A percentile compares a stretch with the other conserved stretches of the same genome.
These are phyloP conservation scores for Colletotrichum liriopes DNA, from an alignment of 2,329 filamentous ascomycete species.

Conservation along the genomic window DNA sequence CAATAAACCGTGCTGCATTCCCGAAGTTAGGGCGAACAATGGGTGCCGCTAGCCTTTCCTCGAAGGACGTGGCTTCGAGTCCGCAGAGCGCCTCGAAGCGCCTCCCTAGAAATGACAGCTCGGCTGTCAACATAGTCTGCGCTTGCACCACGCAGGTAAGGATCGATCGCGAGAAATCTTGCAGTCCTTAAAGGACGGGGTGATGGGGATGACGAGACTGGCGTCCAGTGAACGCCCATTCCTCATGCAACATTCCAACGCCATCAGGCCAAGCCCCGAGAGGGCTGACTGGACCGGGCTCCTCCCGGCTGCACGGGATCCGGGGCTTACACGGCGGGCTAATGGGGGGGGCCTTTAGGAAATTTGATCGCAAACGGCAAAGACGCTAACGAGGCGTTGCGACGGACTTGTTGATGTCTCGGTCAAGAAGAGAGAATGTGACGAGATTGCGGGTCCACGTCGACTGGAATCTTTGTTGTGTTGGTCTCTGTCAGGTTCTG, in stretches of 20 bases:
- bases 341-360: background rate
- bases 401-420: conserved; percentile 38
- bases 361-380: conserved; percentile 36
- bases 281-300: background rate
- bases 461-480: conserved; percentile 23
- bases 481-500: background rate
- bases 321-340: conserved; percentile 6
- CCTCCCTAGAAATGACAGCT: conserved; percentile 28
- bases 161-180: background rate
- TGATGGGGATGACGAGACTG: conserved; percentile 16
- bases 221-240: conserved; percentile 20
- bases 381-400: conserved; percentile 30
- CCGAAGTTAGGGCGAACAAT: conserved; percentile 26
- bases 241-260: conserved; percentile 28
- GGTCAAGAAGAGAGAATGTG: conserved; percentile 18
- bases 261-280: conserved; percentile 13
- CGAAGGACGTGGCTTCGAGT: conserved; percentile 18
- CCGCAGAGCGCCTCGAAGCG: conserved; percentile 6
- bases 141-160: background rate
- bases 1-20: conserved; percentile 30
- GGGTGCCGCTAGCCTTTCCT: conserved; percentile 19
- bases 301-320: background rate
- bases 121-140: conserved; percentile 5
- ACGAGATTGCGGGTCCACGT: conserved; percentile 17
- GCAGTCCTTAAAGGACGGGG: background rate